These are phyloP conservation scores for Phlyctochytrium arcticum DNA, from an alignment of 192 early-diverging fungal genomes.

Conservation along the genomic window DNA sequence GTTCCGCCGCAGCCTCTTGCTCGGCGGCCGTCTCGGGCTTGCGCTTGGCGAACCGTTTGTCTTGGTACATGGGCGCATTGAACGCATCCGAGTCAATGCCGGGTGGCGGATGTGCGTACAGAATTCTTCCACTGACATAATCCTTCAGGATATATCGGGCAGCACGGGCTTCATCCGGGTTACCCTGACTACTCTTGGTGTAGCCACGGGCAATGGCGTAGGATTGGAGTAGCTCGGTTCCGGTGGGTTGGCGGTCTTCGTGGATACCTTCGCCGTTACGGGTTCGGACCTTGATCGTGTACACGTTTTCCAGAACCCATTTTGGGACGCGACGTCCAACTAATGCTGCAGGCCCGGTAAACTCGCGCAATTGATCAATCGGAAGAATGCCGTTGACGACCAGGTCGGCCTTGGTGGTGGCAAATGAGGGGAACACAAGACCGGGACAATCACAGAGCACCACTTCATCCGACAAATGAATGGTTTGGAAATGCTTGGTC, in stretches of 20 bases:
- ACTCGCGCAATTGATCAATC: constrained; percentile 97
- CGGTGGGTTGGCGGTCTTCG: constrained; percentile 57
- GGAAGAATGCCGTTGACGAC: constrained; percentile 98
- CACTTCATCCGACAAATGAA: constrained; percentile 78
- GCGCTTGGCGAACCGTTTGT: constrained; percentile 43
- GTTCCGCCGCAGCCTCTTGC: constrained; percentile 31
- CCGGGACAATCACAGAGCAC: constrained; percentile 99
- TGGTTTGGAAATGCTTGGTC: constrained; percentile 99
- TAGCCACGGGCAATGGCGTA: constrained; percentile 93
- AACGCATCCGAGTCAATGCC: constrained; percentile 61
- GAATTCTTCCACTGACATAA: constrained; percentile 90
- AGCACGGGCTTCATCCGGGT: constrained; percentile 96
- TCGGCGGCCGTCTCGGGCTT: background rate
- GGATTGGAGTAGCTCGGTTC: constrained; percentile 82
- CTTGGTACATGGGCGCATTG: constrained; percentile 78
- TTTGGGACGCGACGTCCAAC: constrained; percentile 82
- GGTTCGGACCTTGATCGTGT: constrained; percentile 86
- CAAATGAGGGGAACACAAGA: constrained; percentile 97
- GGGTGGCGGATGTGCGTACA: constrained; percentile 83
- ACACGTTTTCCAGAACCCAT: constrained; percentile 80
- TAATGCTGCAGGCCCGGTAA: constrained; percentile 79
- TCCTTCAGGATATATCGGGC: constrained; percentile 97
- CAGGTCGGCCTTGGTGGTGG: constrained; percentile 97
- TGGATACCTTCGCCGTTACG: constrained; percentile 56
- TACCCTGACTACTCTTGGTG: constrained; percentile 87